phyloP scores from a whole-genome alignment of 371 early-diverging fungal genomes.

The Synchytrium microbalum region DNA sequence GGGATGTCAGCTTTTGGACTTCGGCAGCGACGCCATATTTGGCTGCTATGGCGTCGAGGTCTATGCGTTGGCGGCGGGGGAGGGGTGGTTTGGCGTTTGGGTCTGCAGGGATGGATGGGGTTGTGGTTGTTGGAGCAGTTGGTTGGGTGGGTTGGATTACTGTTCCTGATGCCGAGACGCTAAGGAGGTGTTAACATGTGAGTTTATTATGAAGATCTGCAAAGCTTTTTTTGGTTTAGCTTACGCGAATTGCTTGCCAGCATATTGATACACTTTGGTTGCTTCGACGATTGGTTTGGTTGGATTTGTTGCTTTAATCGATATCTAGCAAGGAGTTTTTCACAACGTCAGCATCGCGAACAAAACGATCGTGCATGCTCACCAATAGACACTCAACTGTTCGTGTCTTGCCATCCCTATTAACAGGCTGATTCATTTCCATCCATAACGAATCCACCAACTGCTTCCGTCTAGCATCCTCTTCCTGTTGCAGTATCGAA shows the following conservation, averaged over 20 bases:
- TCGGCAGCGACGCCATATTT: slow-evolving; percentile 53
- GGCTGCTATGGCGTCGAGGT: slow-evolving; percentile 36
- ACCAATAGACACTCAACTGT: too few species aligned
- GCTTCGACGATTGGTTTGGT: too few species aligned
- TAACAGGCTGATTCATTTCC: neutral
- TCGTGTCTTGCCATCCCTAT: too few species aligned
- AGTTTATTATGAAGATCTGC: slow-evolving; percentile 1
- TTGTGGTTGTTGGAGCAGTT: neutral
- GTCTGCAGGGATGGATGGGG: neutral
- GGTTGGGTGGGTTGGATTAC: neutral
- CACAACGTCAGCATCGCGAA: too few species aligned
- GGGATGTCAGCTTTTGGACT: slow-evolving; percentile 57
- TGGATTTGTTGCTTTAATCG: too few species aligned
- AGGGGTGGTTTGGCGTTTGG: neutral
- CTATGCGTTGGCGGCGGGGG: neutral
- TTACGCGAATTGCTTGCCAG: slow-evolving; percentile 12
- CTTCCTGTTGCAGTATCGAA: neutral
- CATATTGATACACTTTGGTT: slow-evolving; percentile 8
- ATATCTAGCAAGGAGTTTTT: too few species aligned
- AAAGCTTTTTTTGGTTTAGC: slow-evolving; percentile 8
- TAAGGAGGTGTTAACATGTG: neutral
- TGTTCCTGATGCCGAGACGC: neutral
- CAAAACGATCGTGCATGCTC: too few species aligned
- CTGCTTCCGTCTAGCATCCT: neutral
- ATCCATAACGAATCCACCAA: neutral